Evolutionary conservation across 768 basidiomycete genomes (phyloP), one percentile per base, ranked within the genome.

Genomic region (Podaxis sp.): DNA sequence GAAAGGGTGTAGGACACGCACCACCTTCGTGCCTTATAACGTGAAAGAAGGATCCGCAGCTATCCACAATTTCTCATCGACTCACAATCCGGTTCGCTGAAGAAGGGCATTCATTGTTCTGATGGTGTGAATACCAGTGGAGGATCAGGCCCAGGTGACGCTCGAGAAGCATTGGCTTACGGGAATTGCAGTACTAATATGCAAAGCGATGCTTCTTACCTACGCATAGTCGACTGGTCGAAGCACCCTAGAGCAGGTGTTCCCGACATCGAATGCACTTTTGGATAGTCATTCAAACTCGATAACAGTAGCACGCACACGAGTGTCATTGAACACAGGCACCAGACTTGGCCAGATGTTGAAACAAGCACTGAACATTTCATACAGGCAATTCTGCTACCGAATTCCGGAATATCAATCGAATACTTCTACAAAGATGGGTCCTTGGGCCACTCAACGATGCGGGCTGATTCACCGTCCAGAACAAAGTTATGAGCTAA

Each of bases 401-500:
- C 18, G 5, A 18, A 4, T 23, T 42, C 25, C 27, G n/a, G 14
- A 16, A 27, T n/a, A 50, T 25, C n/a, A 10, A 21, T 50, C 11
- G 36, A 6, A 25, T 36, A 50, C 16, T 10, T 50, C 53, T 50
- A 47, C 47, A 14, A 16, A 38, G 57, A 50, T 4, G 63, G 44
- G 48, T 68, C 61, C 59, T 77, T 73, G 7, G 81, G 81, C 72
- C 76, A 82, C 16, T 65, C 61, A 4, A 72, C 72, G 50, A 83
- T 74, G 61, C 76, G 77, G 11, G 71, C 70, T 11, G 76, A 66
- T 10, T 69, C 57, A 9, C 83, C 83, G 7, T 70, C 75, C 56
- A 85, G 65, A 42, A 73, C 69, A 66, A 85, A 83, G 1, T 70
- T 66, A 55, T 75, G 70, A n/a, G 72, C 71, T 50, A 81, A 65